phyloP scores from a whole-genome alignment of 805 yeast genomes.

The Starmera pachycereana region DNA sequence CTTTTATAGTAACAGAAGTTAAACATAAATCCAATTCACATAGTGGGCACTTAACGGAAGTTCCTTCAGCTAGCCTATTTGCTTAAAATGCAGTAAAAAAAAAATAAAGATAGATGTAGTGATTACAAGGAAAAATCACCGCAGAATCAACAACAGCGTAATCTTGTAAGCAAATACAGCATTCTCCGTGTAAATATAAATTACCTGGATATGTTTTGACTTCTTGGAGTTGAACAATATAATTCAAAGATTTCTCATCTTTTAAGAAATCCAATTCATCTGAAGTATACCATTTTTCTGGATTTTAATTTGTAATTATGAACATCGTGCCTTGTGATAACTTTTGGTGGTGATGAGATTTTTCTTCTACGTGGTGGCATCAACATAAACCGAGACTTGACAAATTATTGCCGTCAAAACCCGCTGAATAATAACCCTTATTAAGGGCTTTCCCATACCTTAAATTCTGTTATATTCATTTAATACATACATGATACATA shows the following conservation, averaged over 20 bases:
- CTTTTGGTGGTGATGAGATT: not conserved
- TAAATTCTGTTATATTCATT: too few relatives aligned
- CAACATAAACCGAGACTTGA: not conserved
- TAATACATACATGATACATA: too few relatives aligned
- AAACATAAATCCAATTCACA: conserved; percentile 3
- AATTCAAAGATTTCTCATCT: not conserved
- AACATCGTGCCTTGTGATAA: not conserved
- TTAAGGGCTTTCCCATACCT: too few relatives aligned
- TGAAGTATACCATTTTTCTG: not conserved
- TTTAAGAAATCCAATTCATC: not conserved
- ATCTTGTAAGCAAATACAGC: not conserved
- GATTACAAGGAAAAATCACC: not conserved
- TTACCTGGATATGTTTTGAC: too few relatives aligned
- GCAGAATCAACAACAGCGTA: not conserved
- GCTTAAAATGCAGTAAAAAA: not conserved
- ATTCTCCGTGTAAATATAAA: not conserved
- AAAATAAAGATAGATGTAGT: not conserved
- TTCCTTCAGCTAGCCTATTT: too few relatives aligned
- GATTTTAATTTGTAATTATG: not conserved
- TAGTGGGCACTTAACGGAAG: not conserved
- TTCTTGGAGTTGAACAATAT: not conserved
- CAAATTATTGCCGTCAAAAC: too few relatives aligned
- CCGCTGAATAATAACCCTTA: too few relatives aligned
- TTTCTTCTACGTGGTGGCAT: not conserved
- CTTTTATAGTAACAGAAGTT: conserved; percentile 1